Percentiles rank a stretch among this genome's conserved stretches.
Conservation (phyloP, 75 land plant species). For the Selaginella tamariscina region DNA sequence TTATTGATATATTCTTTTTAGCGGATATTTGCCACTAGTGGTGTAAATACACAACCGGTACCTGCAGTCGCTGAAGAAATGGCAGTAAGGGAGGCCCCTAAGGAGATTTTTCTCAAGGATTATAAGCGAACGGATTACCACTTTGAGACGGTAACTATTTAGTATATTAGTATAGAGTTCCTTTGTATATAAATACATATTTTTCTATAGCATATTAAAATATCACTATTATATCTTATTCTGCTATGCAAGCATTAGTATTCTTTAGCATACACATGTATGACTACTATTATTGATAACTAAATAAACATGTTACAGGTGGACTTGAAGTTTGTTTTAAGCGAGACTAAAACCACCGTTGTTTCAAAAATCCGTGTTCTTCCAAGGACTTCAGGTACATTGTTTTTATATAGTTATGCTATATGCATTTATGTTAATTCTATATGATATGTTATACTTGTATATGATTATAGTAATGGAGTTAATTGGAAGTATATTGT, state of each 20-base stretch:
- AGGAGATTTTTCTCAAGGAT: slow-evolving; percentile 76
- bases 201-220: too few species aligned
- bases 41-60: slow-evolving; percentile 33
- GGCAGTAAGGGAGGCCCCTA: slow-evolving; percentile 56
- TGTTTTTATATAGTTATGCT: background rate
- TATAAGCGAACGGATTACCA: slow-evolving; percentile 70
- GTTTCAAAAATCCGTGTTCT: slow-evolving; percentile 47
- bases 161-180: background rate
- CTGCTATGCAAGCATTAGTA: too few species aligned
- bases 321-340: slow-evolving; percentile 55
- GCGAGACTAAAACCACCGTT: slow-evolving; percentile 77
- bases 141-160: slow-evolving; percentile 54
- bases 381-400: slow-evolving; percentile 50
- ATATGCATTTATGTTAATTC: background rate
- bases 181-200: too few species aligned
- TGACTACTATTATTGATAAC: too few species aligned
- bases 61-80: slow-evolving; percentile 35
- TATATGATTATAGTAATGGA: background rate
- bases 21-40: too few species aligned
- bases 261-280: too few species aligned
- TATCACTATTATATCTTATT: too few species aligned
- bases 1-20: too few species aligned
- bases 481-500: background rate
- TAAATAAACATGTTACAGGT: slow-evolving; percentile 46
- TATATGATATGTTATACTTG: slow-evolving; percentile 6